Evolutionary conservation across 208 protist genomes (phyloP), one percentile per base, ranked within the genome.

Genomic region (Balamuthia mandrillaris): DNA sequence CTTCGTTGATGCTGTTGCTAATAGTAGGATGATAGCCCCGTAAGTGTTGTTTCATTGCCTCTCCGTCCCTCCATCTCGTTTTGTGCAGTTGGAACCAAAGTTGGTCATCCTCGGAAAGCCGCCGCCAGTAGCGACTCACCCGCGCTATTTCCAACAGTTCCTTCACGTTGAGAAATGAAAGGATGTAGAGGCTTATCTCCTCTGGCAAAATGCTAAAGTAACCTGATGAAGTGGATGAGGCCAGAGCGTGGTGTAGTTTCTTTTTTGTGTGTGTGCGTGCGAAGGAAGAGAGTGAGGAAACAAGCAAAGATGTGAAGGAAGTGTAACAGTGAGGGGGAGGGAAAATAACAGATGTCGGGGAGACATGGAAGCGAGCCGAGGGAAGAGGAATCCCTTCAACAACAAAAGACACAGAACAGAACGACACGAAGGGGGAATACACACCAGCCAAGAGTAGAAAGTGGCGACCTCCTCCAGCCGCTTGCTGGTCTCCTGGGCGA

Each of bases 101-200:
- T n/a, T n/a, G n/a, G n/a, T 5, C 16, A 49, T 49, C 61, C 33
- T 72, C 61, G 37, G 33, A 33, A 44, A 72, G 61, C 21, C 61
- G 61, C 1, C 61, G 61, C 61, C 61, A 72, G 33, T 72, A 72
- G 61, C 61, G 61, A n/a, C 61, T 72, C 1, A 72, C 61, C 16
- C 29, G 61, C 14, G 41, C 6, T 6, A 72, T 27, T 5, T 39
- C 6, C 37, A 39, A 33, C 7, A 72, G 61, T 9, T 72, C 61
- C 37, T 9, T 18, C 1, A 72, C 61, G n/a, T 4, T 44, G 61
- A 72, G 61, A 39, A 72, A 72, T 18, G 61, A 72, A 39, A 72
- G 61, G 1, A 72, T 72, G 61, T 72, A 72, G 37, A 72, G 27
- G 61, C 27, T 72, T 14, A 72, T 33, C 61, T 72, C 61, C 33